Evolutionary conservation across 78 protist genomes (phyloP).

Genomic region (Emiliania huxleyi): DNA sequence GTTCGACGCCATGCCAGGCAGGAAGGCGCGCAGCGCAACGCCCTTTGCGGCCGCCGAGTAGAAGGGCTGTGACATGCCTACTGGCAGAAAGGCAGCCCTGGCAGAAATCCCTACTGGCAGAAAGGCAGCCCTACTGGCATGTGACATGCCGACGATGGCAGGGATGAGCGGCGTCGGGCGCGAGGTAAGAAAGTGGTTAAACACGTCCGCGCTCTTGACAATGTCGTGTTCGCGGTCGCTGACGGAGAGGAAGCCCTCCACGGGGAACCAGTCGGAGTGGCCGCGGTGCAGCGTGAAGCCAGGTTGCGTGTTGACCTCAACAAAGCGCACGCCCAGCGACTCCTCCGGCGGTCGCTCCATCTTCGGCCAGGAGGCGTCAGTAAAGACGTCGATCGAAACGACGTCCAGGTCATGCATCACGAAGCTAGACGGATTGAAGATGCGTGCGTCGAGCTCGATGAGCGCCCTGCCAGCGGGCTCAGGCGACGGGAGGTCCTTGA

Average conservation of each 20-base stretch:
- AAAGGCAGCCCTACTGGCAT: no score
- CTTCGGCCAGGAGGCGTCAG: background rate
- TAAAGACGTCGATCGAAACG: background rate
- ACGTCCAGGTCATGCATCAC: background rate
- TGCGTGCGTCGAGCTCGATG: background rate
- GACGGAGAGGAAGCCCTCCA: background rate
- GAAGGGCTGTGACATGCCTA: background rate
- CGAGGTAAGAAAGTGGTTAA: background rate
- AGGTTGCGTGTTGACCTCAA: background rate
- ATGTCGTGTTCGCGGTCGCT: background rate
- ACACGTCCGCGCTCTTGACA: background rate
- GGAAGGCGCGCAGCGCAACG: background rate
- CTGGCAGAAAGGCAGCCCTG: no score
- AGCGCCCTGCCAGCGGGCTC: background rate
- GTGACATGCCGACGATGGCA: no score
- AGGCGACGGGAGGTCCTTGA: background rate
- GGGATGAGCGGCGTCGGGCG: background rate
- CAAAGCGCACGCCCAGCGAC: background rate
- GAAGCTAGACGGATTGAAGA: background rate
- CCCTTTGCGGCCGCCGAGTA: background rate
- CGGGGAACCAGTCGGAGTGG: background rate
- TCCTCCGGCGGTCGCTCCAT: background rate
- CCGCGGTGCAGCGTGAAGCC: background rate
- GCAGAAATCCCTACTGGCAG: no score
- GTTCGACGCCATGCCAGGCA: background rate